These are phyloP conservation scores for Aspergillus sp. DNA, from an alignment of 2,329 filamentous ascomycete genomes.

Conservation along the genomic window DNA sequence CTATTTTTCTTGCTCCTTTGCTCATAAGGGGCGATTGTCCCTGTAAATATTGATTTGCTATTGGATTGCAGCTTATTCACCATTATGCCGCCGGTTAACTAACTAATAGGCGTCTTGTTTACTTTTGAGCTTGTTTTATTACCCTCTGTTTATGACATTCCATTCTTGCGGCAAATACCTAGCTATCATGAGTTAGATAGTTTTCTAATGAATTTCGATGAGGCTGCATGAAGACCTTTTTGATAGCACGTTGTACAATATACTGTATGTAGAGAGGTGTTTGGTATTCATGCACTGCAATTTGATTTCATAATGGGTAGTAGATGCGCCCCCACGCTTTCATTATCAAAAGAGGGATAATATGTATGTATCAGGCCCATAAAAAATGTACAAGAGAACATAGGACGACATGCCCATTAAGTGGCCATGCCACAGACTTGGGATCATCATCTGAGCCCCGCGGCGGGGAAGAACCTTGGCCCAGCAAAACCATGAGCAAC, in stretches of 20 bases:
- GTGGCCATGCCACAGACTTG: no score
- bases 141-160: neutral
- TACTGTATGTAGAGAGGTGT: neutral
- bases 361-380: neutral
- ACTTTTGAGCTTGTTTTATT: constrained; percentile 11
- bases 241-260: neutral
- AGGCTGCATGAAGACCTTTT: neutral
- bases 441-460: constrained; percentile 54
- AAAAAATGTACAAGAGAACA: neutral
- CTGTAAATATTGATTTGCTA: constrained; percentile 22
- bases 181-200: neutral
- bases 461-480: constrained; percentile 75
- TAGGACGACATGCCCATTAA: neutral
- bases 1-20: constrained; percentile 8
- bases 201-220: neutral
- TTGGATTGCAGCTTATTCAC: constrained; percentile 13
- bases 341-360: neutral
- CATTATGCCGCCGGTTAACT: constrained; percentile 2
- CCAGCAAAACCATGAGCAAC: constrained; percentile 82
- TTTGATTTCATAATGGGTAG: neutral
- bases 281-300: neutral
- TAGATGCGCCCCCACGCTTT: neutral
- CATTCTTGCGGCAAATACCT: neutral
- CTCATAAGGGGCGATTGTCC: constrained; percentile 4
- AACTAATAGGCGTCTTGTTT: neutral